Base-by-base conservation (phyloP, 169 alveolate species). In the Plasmodium knowlesi region DNA sequence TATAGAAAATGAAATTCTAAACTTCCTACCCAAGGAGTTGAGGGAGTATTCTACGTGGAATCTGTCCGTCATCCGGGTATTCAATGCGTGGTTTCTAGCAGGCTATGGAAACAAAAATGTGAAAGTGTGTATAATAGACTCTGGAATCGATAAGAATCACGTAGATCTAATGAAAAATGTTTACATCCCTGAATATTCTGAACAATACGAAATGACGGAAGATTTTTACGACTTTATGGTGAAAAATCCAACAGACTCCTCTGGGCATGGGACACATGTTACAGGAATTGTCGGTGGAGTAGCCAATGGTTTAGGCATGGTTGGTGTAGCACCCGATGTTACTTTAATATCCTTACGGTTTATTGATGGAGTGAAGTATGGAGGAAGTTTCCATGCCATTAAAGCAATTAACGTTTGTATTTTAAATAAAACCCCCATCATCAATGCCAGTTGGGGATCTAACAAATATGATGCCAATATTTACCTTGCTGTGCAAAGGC, bases 221-320 rank as follows among this genome's bases (percentile, higher is more conserved):
- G 94, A 43, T 4, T 89, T 89, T 67, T 89, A 70, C 34, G 83
- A 89, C 50, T 80, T 78, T 80, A 89, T 89, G 94, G 94, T 89
- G 19, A 54, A 73, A 34, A 94, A 93, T 43, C 97, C 98, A 39
- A 32, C 83, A 25, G 98, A 97, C 76, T 73, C 92, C 53, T 93
- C 96, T 61, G 98, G 98, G 1, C 98, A 97, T 80, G 98, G 98
- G 39, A 97, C 98, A 3, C 97, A 95, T 79, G 92, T 95, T 46
- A 96, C 98, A 4, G 98, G 98, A 6, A 93, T 94, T n/a, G 81
- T 83, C 4, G 97, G 95, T 3, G 97, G 92, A 5, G 61, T 28
- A 54, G 91, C 79, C 19, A 82, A 82, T 19, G 90, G 34, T 43
- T 81, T 89, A 32, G 94, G 94, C 22, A 80, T 89, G 76, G 94